A percentile compares a stretch with the other conserved stretches of the same genome.
phyloP scores from a whole-genome alignment of 2,329 filamentous ascomycete species.

The Pestalotiopsis sp. region DNA sequence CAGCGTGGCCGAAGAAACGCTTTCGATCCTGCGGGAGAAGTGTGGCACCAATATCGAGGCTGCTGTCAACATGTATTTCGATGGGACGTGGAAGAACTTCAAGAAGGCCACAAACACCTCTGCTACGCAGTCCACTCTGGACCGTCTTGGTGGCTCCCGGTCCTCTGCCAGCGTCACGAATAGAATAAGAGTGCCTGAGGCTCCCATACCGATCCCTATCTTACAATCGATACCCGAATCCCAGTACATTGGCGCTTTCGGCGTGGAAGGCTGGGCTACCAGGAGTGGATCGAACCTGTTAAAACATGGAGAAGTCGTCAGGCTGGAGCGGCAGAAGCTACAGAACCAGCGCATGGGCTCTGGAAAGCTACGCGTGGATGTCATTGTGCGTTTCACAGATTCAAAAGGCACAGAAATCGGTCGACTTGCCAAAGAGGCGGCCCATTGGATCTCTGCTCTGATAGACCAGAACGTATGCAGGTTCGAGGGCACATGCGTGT shows the following conservation, averaged over 20 bases:
- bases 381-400: constrained; percentile 91
- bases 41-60: constrained; percentile 62
- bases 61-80: constrained; percentile 71
- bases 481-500: constrained; percentile 88
- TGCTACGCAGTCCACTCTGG: constrained; percentile 12
- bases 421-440: constrained; percentile 81
- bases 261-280: constrained; percentile 89
- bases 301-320: constrained; percentile 80
- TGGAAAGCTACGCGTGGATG: constrained; percentile 66
- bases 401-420: constrained; percentile 79
- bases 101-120: constrained; percentile 30
- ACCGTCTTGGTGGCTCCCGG: neutral
- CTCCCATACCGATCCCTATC: constrained; percentile 16
- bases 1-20: constrained; percentile 49
- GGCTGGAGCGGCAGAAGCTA: constrained; percentile 83
- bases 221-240: constrained; percentile 36
- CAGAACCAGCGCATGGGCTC: constrained; percentile 57
- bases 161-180: neutral
- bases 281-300: constrained; percentile 76
- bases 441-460: constrained; percentile 88
- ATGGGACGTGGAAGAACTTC: constrained; percentile 65
- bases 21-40: constrained; percentile 53
- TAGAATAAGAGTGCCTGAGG: neutral
- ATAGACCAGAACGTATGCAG: constrained; percentile 87
- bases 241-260: constrained; percentile 89